phyloP scores from a whole-genome alignment of 352 stramenopile genomes.

The Thraustotheca clavata region DNA sequence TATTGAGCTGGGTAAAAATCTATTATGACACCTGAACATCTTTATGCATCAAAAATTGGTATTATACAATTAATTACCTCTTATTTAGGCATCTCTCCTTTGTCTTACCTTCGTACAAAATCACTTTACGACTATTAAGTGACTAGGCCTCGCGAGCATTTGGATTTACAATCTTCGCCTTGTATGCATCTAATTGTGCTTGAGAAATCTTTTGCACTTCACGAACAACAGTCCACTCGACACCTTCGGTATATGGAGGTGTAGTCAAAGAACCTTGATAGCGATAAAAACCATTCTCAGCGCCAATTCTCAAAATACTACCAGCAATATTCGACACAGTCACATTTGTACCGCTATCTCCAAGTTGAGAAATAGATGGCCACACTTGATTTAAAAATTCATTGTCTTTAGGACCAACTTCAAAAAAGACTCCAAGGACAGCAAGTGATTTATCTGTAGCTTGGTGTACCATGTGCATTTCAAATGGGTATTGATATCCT shows the following conservation, averaged over 20 bases:
- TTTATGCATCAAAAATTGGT: no score
- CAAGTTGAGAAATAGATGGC: background rate
- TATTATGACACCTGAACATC: no score
- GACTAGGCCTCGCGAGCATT: slow-evolving; percentile 44
- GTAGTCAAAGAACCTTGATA: slow-evolving; percentile 63
- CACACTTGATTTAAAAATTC: slow-evolving; percentile 41
- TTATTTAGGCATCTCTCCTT: no score
- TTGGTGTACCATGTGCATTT: slow-evolving; percentile 41
- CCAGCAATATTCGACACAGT: slow-evolving; percentile 2
- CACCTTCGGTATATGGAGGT: slow-evolving; percentile 54
- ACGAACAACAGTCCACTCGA: slow-evolving; percentile 51
- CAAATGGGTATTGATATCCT: slow-evolving; percentile 25
- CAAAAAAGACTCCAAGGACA: slow-evolving; percentile 54
- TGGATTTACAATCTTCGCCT: slow-evolving; percentile 27
- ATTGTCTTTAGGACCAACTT: slow-evolving; percentile 24
- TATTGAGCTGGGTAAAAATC: no score
- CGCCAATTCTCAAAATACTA: background rate
- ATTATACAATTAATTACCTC: no score
- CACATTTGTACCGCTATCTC: background rate
- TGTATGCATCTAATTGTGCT: slow-evolving; percentile 43
- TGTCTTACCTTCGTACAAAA: no score
- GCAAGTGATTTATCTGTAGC: slow-evolving; percentile 30
- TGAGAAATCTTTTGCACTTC: slow-evolving; percentile 42
- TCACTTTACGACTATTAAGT: slow-evolving; percentile 21
- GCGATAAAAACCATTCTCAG: slow-evolving; percentile 28